Conservation (phyloP, 805 yeast species). For the Metschnikowia drakensbergensis region DNA sequence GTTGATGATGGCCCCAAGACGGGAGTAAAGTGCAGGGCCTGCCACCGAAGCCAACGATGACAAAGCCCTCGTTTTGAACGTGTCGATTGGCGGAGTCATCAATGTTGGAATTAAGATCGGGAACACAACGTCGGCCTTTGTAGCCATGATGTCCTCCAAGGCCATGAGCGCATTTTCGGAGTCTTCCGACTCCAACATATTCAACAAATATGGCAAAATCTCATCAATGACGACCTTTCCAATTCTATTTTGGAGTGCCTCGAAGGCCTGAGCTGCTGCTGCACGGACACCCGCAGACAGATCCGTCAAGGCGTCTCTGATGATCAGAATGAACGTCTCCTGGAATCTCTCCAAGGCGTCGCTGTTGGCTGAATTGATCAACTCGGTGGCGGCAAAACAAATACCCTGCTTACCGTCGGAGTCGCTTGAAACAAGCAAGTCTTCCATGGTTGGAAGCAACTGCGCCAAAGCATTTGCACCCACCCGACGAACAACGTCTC, state of each 20-base stretch:
- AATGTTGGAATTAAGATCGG: constrained; percentile 87
- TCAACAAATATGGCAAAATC: constrained; percentile 77
- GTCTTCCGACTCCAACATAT: constrained; percentile 54
- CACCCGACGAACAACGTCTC: constrained; percentile 91
- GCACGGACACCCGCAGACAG: constrained; percentile 70
- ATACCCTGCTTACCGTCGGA: constrained; percentile 94
- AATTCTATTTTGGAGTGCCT: constrained; percentile 72
- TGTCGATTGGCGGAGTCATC: constrained; percentile 74
- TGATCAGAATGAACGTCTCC: constrained; percentile 64
- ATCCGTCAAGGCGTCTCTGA: constrained; percentile 78
- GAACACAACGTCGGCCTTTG: constrained; percentile 86
- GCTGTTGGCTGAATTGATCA: constrained; percentile 67
- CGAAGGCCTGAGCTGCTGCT: constrained; percentile 90
- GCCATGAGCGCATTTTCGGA: constrained; percentile 82
- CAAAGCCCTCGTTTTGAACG: constrained; percentile 81
- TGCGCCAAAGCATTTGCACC: constrained; percentile 84
- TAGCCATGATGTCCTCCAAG: constrained; percentile 85
- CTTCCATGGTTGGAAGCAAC: constrained; percentile 78
- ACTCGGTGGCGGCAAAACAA: constrained; percentile 86
- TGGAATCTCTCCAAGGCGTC: constrained; percentile 64
- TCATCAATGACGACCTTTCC: constrained; percentile 88
- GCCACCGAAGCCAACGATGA: constrained; percentile 88
- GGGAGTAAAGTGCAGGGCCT: constrained; percentile 71
- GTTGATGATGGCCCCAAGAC: constrained; percentile 70
- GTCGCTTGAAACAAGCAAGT: constrained; percentile 56